phyloP scores from a whole-genome alignment of 2,329 filamentous ascomycete genomes.

The Talaromyces sp. region DNA sequence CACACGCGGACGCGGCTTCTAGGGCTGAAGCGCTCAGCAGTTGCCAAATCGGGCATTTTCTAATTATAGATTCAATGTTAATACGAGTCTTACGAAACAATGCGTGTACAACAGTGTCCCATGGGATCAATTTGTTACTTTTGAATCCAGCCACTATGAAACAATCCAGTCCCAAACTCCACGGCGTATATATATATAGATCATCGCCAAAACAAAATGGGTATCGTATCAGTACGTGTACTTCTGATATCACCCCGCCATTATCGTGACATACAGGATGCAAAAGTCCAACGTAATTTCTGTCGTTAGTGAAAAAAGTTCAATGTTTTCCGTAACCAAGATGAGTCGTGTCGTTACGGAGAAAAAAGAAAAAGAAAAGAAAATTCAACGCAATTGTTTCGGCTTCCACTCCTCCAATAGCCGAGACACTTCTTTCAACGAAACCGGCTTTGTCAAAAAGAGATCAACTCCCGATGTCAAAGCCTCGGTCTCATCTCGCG shows the following conservation, averaged over 20 bases:
- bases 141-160: background rate
- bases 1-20: background rate
- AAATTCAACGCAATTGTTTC: conserved; percentile 20
- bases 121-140: background rate
- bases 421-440: conserved; percentile 39
- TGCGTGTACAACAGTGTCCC: background rate
- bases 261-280: background rate
- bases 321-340: background rate
- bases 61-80: too few relatives aligned
- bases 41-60: background rate
- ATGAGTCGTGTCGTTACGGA: background rate
- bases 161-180: background rate
- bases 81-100: too few relatives aligned
- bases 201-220: background rate
- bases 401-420: conserved; percentile 33
- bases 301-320: background rate
- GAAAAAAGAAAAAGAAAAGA: background rate
- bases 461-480: conserved; percentile 41
- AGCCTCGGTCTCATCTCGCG: conserved; percentile 41
- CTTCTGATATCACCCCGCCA: conserved; percentile 10
- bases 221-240: conserved; percentile 13
- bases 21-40: background rate
- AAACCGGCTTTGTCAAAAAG: conserved; percentile 46
- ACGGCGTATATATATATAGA: background rate
- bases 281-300: background rate